Evolutionary conservation across 768 basidiomycete species (phyloP), one percentile per base, ranked within the genome.

Genomic region (Porphyrellus cyaneotinctus): DNA sequence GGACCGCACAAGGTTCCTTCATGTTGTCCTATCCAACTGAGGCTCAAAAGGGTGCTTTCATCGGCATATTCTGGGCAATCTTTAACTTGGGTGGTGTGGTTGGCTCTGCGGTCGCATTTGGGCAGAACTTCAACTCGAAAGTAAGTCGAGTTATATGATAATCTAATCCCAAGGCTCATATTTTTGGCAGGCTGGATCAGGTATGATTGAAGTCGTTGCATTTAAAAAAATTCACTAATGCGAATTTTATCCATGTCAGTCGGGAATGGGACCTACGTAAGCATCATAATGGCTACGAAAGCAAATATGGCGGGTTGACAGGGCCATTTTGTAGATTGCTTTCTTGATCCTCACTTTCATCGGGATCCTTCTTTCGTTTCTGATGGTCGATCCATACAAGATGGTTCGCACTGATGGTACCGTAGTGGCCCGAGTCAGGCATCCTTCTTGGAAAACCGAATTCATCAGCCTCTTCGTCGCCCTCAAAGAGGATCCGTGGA

Each of bases 1-100:
- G 81, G 81, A 73, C 78, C 11, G 77, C 76, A 1, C 78, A 78
- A 57, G 80, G 80, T 12, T 51, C 70, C 2, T 67, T 82, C 56
- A 81, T 82, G 80, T 75, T 81, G 78, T 69, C 74, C 8, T 79
- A 81, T 53, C 80, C 81, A 5, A 71, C 77, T 2, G 81, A 82
- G 56, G 77, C 79, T 47, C 76, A 81, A 59, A 82, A 82, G 59
- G 81, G 81, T 14, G 68, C 67, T 53, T 73, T 72, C 17, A 80
- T 82, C 53, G 72, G 71, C 30, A 56, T 82, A 44, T 82, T 82
- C 66, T 81, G 81, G 81, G 73, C 79, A 36, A 87, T 91, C 57
- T 91, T 93, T 74, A 90, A 90, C 59, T 54, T 90, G 28, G 88
- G 88, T 32, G 84, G 83, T 42, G 86, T 92, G 39, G 82, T 92